Base-by-base conservation (phyloP, 495 filamentous ascomycete species). In the Neurospora hispaniola region DNA sequence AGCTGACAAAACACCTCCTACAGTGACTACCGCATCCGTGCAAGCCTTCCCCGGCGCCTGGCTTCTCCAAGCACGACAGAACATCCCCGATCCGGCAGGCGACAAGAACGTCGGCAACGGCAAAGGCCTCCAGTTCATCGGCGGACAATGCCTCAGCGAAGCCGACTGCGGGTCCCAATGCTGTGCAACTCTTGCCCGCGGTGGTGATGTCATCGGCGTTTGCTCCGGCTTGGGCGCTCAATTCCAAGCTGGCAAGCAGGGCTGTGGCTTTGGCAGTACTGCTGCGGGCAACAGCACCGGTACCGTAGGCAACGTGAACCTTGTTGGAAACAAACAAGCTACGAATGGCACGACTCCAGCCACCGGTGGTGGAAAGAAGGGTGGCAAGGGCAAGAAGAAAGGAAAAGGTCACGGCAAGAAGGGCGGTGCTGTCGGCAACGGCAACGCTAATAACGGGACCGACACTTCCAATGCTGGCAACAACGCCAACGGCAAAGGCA, bases 21-120 rank as follows among this genome's bases (percentile, higher is more conserved):
- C 18, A 78, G 75, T 90, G 42, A 85, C 82, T n/a, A 82, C 88
- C 23, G 88, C 82, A n/a, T 85, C 85, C 42, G 82, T 82, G 80
- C 83, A 88, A n/a, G 85, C 85, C 23, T 84, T 85, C 48, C 85
- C 84, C 42, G 83, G 83, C 42, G 54, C 27, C 54, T 27, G 27
- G 27, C 3, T 18, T 35, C 85, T 89, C 44, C 87, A 85, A 3
- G 79, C 82, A 54, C 87, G 80, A 9, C 88, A 80, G 41, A 71
- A 23, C 66, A 69, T 79, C 44, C 78, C 78, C 6, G 79, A 80
- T 27, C 72, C 78, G 4, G 31, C 80, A 23, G 81, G 81, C 42
- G 75, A 73, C 23, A 82, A 81, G 74, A 83, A 85, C 75, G 71
- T 82, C 10, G 83, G 83, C 62, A 80, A 81, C 66, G 83, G 82